Evolutionary conservation across 2,329 filamentous ascomycete species (phyloP).

Genomic region (Curvularia sp.): DNA sequence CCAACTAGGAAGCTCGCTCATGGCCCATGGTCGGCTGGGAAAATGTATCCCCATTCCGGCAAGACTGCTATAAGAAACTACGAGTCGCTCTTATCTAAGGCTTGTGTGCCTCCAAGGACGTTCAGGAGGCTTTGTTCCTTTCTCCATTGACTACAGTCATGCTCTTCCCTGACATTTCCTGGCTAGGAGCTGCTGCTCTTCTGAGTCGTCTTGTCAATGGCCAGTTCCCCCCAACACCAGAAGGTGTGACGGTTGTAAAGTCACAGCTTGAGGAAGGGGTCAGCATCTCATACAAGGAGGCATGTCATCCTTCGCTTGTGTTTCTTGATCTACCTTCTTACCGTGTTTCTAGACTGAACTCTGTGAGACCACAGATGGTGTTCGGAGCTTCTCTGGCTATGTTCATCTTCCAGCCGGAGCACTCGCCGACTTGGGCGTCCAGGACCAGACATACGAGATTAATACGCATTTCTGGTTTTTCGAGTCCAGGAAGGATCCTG

Average conservation of each 20-base stretch:
- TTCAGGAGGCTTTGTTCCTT: background rate
- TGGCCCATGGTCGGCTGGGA: background rate
- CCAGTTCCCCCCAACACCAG: conserved; percentile 52
- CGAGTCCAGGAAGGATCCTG: conserved; percentile 63
- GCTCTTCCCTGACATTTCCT: conserved; percentile 13
- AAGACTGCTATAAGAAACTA: background rate
- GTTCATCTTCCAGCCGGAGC: conserved; percentile 62
- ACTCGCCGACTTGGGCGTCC: conserved; percentile 45
- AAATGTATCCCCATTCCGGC: background rate
- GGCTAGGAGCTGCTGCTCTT: conserved; percentile 24
- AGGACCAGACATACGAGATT: conserved; percentile 53
- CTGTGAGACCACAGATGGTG: conserved; percentile 64
- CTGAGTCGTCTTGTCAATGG: conserved; percentile 28
- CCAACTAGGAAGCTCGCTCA: conserved; percentile 37
- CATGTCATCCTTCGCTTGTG: conserved; percentile 9
- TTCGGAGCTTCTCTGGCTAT: conserved; percentile 67
- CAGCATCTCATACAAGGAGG: conserved; percentile 56
- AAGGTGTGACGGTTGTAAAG: conserved; percentile 50
- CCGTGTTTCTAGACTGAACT: conserved; percentile 48
- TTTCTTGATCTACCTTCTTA: background rate
- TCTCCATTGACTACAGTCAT: conserved; percentile 12
- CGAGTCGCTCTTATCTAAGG: background rate
- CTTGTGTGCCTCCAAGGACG: background rate
- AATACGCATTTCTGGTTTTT: conserved; percentile 73
- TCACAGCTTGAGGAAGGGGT: conserved; percentile 52